A percentile compares a stretch with the other conserved stretches of the same genome.
Evolutionary conservation across 2,329 filamentous ascomycete species (phyloP).

Genomic region (Alternaria angustiovoidea): DNA sequence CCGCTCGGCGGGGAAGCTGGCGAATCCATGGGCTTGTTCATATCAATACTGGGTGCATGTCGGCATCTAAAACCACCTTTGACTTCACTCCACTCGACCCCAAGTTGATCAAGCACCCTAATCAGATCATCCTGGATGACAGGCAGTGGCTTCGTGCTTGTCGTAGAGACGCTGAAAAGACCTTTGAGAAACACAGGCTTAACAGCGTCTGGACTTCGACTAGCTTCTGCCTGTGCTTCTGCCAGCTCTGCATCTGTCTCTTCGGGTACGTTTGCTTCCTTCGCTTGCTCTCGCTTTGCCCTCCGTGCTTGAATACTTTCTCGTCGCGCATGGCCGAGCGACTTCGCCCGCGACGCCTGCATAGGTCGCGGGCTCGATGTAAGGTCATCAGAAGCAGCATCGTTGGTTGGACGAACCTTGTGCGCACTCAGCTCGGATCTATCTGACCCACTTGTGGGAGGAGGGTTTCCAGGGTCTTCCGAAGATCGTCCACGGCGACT

Average conservation of each 20-base stretch:
- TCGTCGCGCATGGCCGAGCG: constrained; percentile 84
- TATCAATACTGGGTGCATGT: constrained; percentile 87
- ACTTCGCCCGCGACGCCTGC: constrained; percentile 72
- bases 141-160: constrained; percentile 86
- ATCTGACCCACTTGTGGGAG: constrained; percentile 80
- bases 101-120: constrained; percentile 83
- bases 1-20: constrained; percentile 47
- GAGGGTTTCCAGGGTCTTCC: constrained; percentile 67
- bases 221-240: constrained; percentile 62
- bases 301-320: constrained; percentile 93
- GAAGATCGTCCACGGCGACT: constrained; percentile 64
- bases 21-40: constrained; percentile 73
- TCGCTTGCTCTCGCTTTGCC: constrained; percentile 73
- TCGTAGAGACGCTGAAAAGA: constrained; percentile 95
- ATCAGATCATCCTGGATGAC: constrained; percentile 91
- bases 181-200: constrained; percentile 97
- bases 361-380: constrained; percentile 40
- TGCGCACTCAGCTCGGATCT: constrained; percentile 66
- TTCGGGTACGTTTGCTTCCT: constrained; percentile 82
- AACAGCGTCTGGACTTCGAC: constrained; percentile 74
- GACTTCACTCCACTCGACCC: constrained; percentile 91
- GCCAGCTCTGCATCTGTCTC: constrained; percentile 84
- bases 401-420: constrained; percentile 56
- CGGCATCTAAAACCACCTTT: constrained; percentile 91
- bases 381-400: constrained; percentile 61